Evolutionary conservation across 495 filamentous ascomycete genomes (phyloP).

Genomic region (Neurospora cerealis): DNA sequence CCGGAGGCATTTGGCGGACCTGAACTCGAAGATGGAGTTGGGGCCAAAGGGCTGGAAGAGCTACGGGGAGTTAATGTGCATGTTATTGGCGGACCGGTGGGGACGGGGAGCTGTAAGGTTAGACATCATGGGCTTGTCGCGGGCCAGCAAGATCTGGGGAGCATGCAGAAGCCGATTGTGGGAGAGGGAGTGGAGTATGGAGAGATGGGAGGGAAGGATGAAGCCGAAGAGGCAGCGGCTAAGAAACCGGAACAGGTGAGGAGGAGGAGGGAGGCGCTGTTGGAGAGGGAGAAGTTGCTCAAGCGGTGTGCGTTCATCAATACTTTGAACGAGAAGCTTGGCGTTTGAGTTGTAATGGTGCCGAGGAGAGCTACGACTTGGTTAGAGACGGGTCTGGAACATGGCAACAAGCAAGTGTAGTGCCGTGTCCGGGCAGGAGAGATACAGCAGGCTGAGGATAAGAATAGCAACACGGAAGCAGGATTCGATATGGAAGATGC

Average conservation of each 20-base stretch:
- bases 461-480: neutral
- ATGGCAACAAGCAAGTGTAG: neutral
- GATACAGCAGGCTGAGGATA: neutral
- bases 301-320: conserved; percentile 12
- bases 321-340: conserved; percentile 12
- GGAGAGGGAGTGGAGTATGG: neutral
- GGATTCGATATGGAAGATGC: neutral
- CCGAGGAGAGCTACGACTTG: neutral
- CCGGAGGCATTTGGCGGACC: conserved; percentile 10
- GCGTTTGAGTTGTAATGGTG: neutral
- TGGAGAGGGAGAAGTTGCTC: conserved; percentile 11
- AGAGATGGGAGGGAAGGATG: neutral
- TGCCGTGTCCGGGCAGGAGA: neutral
- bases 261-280: neutral
- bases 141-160: neutral
- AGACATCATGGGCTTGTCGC: neutral
- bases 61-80: conserved; percentile 1
- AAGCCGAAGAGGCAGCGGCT: neutral
- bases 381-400: neutral
- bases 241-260: neutral
- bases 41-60: neutral
- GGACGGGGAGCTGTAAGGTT: conserved; percentile 3
- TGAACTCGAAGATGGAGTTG: neutral
- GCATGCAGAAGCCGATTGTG: neutral
- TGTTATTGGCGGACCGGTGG: conserved; percentile 13